phyloP scores from a whole-genome alignment of 108 stramenopile genomes.

The Skeletonema grethae region DNA sequence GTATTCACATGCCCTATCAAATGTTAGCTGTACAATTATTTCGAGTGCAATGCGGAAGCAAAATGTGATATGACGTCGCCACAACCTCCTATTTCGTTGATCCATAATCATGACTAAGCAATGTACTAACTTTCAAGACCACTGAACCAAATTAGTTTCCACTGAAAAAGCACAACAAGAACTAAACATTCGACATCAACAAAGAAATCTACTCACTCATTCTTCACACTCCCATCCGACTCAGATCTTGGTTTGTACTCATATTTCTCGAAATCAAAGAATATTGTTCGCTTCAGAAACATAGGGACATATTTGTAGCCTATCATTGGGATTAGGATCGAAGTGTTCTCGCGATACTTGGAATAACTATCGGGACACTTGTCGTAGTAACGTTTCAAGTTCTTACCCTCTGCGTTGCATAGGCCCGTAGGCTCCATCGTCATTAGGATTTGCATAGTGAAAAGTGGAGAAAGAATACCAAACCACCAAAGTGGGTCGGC shows the following conservation, averaged over 20 bases:
- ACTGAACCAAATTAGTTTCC: slow-evolving; percentile 1
- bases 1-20: too few relatives aligned
- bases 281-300: slow-evolving; percentile 53
- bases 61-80: too few relatives aligned
- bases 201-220: neutral
- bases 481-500: slow-evolving; percentile 46
- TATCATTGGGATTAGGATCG: slow-evolving; percentile 63
- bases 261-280: slow-evolving; percentile 67
- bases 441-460: slow-evolving; percentile 67
- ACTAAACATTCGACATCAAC: neutral
- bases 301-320: slow-evolving; percentile 54
- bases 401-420: slow-evolving; percentile 70
- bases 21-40: neutral
- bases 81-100: neutral
- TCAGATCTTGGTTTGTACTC: slow-evolving; percentile 51
- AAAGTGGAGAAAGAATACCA: slow-evolving; percentile 61
- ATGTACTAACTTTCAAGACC: neutral
- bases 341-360: slow-evolving; percentile 57
- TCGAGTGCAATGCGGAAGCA: neutral
- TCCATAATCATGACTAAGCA: neutral
- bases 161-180: neutral
- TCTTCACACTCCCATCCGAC: slow-evolving; percentile 1
- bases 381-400: slow-evolving; percentile 68
- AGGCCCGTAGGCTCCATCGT: slow-evolving; percentile 60
- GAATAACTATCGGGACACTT: slow-evolving; percentile 49